These are phyloP conservation scores for Dillenia suffruticosa DNA, from an alignment of 164 flowering plant genomes.

Conservation along the genomic window DNA sequence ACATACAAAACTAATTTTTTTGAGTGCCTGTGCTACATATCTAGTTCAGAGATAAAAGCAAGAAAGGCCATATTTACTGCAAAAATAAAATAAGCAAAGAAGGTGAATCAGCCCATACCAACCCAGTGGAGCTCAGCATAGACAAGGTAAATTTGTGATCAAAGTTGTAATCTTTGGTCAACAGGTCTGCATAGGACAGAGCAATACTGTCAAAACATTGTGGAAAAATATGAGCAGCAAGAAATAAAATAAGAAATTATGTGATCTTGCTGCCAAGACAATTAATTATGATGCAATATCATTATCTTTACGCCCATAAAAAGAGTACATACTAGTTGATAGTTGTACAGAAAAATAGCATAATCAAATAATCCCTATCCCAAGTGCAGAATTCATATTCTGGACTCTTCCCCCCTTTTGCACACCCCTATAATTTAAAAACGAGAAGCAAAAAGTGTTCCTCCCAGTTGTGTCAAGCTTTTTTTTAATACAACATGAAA, in stretches of 20 bases:
- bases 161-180: slow-evolving; percentile 67
- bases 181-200: slow-evolving; percentile 47
- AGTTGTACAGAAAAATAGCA: background rate
- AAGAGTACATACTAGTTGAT: background rate
- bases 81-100: background rate
- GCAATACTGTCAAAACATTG: background rate
- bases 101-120: slow-evolving; percentile 36
- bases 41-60: too few species aligned
- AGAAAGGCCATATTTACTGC: too few species aligned
- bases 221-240: background rate
- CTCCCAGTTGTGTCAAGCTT: too few species aligned
- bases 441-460: background rate
- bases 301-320: background rate
- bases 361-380: background rate
- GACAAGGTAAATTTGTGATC: slow-evolving; percentile 60
- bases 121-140: slow-evolving; percentile 41
- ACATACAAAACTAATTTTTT: too few species aligned
- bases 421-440: background rate
- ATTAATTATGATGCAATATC: background rate
- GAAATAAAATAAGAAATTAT: background rate
- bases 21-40: too few species aligned
- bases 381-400: background rate
- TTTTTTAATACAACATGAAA: too few species aligned
- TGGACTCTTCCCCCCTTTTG: too few species aligned
- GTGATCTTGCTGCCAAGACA: too few species aligned